phyloP scores from a whole-genome alignment of 495 filamentous ascomycete genomes.

The Clohesyomyces aquaticus region DNA sequence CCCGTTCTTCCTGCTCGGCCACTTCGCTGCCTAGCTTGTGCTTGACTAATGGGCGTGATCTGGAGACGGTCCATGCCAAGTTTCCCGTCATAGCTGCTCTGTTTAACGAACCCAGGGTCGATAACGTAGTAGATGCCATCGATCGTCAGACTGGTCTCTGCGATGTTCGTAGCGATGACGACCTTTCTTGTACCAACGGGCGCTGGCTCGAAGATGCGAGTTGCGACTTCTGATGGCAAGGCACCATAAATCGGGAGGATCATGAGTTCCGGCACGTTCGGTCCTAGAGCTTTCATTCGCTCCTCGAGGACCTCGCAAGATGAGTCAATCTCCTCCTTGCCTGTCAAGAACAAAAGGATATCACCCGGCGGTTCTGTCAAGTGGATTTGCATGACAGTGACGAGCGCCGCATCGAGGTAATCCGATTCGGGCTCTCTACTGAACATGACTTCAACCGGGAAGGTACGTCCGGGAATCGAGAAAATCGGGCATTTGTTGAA shows the following conservation, averaged over 20 bases:
- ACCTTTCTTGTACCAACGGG: constrained; percentile 89
- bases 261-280: constrained; percentile 86
- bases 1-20: constrained; percentile 93
- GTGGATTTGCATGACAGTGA: constrained; percentile 98
- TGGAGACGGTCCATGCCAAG: constrained; percentile 96
- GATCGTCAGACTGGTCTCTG: constrained; percentile 96
- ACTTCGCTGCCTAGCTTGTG: constrained; percentile 92
- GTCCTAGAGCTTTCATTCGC: constrained; percentile 93
- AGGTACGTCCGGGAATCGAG: constrained; percentile 80
- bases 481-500: constrained; percentile 96
- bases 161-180: constrained; percentile 98
- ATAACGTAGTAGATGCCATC: constrained; percentile 97
- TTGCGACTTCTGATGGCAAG: constrained; percentile 91
- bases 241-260: constrained; percentile 95
- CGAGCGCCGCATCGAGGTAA: constrained; percentile 92
- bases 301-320: constrained; percentile 90
- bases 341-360: constrained; percentile 94
- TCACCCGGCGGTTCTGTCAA: constrained; percentile 87
- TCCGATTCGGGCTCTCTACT: constrained; percentile 92
- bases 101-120: constrained; percentile 96
- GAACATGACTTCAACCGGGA: constrained; percentile 92
- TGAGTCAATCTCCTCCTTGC: constrained; percentile 97
- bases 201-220: constrained; percentile 89
- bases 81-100: constrained; percentile 95
- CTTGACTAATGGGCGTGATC: constrained; percentile 93